These are phyloP conservation scores for Ploettnerulaceae sp. DNA, from an alignment of 2,329 filamentous ascomycete genomes.

Conservation along the genomic window DNA sequence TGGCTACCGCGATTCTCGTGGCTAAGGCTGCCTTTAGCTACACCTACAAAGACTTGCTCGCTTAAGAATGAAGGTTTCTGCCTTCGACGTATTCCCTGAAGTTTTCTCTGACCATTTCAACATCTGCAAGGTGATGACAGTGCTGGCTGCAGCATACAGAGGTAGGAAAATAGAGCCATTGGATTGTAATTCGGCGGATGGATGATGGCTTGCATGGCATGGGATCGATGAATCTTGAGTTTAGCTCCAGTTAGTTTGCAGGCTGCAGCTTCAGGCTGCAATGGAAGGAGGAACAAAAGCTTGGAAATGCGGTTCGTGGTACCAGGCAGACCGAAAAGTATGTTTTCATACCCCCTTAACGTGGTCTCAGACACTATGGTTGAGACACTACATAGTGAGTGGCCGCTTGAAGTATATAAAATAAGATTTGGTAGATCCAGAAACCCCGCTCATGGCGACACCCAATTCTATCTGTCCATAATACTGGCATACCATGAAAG, in stretches of 20 bases:
- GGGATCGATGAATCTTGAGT: slow-evolving; percentile 41
- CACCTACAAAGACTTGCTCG: no score
- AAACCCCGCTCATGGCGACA: slow-evolving; percentile 39
- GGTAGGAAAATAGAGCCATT: slow-evolving; percentile 41
- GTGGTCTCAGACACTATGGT: slow-evolving; percentile 42
- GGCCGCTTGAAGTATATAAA: slow-evolving; percentile 40
- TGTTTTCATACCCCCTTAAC: slow-evolving; percentile 40
- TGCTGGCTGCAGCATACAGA: slow-evolving; percentile 38
- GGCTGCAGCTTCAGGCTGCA: neutral
- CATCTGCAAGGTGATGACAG: slow-evolving; percentile 38
- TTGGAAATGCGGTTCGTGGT: slow-evolving; percentile 41
- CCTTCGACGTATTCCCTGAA: slow-evolving; percentile 36
- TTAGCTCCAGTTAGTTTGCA: neutral
- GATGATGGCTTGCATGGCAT: slow-evolving; percentile 41
- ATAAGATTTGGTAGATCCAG: slow-evolving; percentile 40
- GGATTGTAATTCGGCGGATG: slow-evolving; percentile 39
- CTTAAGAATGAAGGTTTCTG: slow-evolving; percentile 32
- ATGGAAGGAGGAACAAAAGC: neutral
- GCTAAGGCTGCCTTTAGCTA: slow-evolving; percentile 19
- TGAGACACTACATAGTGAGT: slow-evolving; percentile 41
- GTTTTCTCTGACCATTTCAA: slow-evolving; percentile 39
- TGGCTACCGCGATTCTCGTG: slow-evolving; percentile 8
- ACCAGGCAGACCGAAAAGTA: slow-evolving; percentile 41
- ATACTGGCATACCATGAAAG: slow-evolving; percentile 40
- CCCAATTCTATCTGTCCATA: slow-evolving; percentile 37